These are phyloP conservation scores for Pythium dissimile DNA, from an alignment of 352 stramenopile genomes.

Conservation along the genomic window DNA sequence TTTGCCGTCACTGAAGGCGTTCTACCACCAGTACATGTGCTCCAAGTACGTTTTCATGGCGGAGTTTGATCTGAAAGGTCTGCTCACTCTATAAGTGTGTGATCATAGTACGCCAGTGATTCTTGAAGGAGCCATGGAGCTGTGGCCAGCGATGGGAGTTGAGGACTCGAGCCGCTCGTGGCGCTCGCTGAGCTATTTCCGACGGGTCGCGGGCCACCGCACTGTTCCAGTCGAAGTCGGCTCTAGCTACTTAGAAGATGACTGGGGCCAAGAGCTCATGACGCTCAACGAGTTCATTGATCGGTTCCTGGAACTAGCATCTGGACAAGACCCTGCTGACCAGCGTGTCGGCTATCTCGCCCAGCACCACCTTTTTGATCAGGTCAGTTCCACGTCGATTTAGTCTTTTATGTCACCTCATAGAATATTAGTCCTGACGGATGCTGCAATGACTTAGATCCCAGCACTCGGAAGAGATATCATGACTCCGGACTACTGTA, in stretches of 20 bases:
- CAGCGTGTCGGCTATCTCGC: constrained; percentile 67
- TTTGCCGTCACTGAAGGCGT: constrained; percentile 57
- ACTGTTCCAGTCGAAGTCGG: constrained; percentile 84
- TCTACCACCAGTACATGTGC: constrained; percentile 51
- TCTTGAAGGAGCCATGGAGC: constrained; percentile 72
- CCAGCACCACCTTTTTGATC: constrained; percentile 89
- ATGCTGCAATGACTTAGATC: constrained; percentile 44
- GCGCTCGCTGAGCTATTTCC: constrained; percentile 67
- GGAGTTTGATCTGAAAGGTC: background rate
- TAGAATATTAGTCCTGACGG: too few relatives aligned
- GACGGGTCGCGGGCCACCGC: constrained; percentile 58
- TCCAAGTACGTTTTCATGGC: constrained; percentile 34
- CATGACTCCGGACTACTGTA: constrained; percentile 87
- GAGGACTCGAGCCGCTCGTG: constrained; percentile 39
- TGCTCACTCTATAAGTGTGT: background rate
- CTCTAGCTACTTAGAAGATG: constrained; percentile 75
- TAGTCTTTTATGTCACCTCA: too few relatives aligned
- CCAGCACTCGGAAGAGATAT: constrained; percentile 75
- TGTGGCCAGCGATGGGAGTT: constrained; percentile 73
- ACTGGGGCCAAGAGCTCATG: constrained; percentile 81
- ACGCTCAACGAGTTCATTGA: constrained; percentile 80
- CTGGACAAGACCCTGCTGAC: background rate
- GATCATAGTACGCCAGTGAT: constrained; percentile 53
- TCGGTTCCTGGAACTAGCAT: constrained; percentile 31
- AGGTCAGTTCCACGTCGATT: too few relatives aligned